phyloP scores from a whole-genome alignment of 2,329 filamentous ascomycete genomes.

The Talaromyces sp. region DNA sequence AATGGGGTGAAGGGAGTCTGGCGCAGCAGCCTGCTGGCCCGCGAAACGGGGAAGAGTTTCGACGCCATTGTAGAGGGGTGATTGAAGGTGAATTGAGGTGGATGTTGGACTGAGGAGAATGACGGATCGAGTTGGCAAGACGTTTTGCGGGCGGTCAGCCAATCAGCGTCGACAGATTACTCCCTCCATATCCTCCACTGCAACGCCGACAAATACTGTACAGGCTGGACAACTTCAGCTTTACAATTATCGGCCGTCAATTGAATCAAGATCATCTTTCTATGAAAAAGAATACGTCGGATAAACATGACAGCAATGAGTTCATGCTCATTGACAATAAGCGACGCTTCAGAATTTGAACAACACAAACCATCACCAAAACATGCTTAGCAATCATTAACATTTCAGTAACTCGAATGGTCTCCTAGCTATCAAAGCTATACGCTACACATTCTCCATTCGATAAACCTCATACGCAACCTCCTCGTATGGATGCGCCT shows the following conservation, averaged over 20 bases:
- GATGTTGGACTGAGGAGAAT: slow-evolving; percentile 31
- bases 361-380: neutral
- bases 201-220: neutral
- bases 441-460: slow-evolving; percentile 42
- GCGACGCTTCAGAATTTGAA: no score
- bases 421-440: neutral
- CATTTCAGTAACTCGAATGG: neutral
- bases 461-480: slow-evolving; percentile 49
- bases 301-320: no score
- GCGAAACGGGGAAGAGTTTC: slow-evolving; percentile 74
- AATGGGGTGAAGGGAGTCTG: slow-evolving; percentile 67
- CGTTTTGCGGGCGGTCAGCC: slow-evolving; percentile 36
- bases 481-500: slow-evolving; percentile 52
- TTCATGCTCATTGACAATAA: no score
- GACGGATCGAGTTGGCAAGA: slow-evolving; percentile 34
- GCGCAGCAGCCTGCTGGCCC: slow-evolving; percentile 66
- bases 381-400: neutral
- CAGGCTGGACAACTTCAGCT: neutral
- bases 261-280: neutral
- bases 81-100: slow-evolving; percentile 19
- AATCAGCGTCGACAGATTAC: slow-evolving; percentile 42
- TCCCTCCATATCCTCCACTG: slow-evolving; percentile 17
- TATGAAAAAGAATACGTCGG: neutral
- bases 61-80: slow-evolving; percentile 68
- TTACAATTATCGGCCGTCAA: neutral